Conservation (phyloP, 805 yeast genomes). For the Lachancea dasiensis region DNA sequence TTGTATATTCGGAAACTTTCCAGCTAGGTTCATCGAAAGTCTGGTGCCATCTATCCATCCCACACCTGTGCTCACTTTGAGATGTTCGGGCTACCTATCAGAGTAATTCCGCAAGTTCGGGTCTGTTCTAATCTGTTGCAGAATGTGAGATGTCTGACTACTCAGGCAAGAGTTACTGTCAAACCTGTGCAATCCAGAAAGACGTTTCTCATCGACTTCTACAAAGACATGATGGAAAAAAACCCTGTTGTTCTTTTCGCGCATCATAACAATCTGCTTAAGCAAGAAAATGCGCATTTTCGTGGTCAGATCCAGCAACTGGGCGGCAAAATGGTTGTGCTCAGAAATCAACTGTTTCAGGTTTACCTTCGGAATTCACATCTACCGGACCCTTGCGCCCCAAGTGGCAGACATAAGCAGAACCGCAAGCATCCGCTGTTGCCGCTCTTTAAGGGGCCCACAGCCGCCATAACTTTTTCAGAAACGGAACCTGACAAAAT, state of each 20-base stretch:
- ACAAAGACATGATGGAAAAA: slow-evolving; percentile 60
- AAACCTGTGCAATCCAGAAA: slow-evolving; percentile 72
- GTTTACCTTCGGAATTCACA: slow-evolving; percentile 69
- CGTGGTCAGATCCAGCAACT: slow-evolving; percentile 54
- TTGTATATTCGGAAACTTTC: no score
- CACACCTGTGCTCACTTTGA: no score
- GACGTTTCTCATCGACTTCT: slow-evolving; percentile 77
- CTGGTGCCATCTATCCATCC: no score
- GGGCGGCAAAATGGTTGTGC: slow-evolving; percentile 66
- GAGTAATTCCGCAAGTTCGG: not conserved
- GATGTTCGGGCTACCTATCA: slow-evolving; percentile 2
- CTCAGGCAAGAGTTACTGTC: slow-evolving; percentile 40
- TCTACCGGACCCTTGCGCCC: slow-evolving; percentile 65
- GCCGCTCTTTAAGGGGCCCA: slow-evolving; percentile 74
- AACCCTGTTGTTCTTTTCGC: slow-evolving; percentile 68
- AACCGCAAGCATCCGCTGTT: slow-evolving; percentile 59
- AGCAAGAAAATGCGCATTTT: slow-evolving; percentile 58
- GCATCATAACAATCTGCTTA: slow-evolving; percentile 78
- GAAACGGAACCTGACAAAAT: slow-evolving; percentile 67
- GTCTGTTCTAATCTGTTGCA: not conserved
- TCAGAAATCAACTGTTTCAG: slow-evolving; percentile 64
- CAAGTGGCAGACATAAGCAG: slow-evolving; percentile 41
- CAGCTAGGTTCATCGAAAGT: no score
- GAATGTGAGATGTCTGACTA: slow-evolving; percentile 10
- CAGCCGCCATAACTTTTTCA: slow-evolving; percentile 67